Base-by-base conservation (phyloP, 2,329 filamentous ascomycete genomes). In the Didymella arachidicola region DNA sequence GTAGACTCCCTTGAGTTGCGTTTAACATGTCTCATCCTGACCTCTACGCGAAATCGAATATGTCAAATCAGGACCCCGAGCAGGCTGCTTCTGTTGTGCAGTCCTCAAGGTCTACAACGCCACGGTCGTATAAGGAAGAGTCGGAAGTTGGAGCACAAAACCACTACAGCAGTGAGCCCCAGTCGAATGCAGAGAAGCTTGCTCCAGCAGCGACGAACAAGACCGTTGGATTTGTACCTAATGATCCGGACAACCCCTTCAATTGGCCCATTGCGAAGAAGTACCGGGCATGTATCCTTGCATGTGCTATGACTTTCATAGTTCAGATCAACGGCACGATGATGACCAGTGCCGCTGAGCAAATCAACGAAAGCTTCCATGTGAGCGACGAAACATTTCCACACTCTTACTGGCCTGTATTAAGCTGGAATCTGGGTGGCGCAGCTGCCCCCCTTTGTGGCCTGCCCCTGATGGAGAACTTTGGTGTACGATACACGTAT, bases 401-500 rank as follows among this genome's bases (percentile, higher is more conserved):
- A 12, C 67, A 79, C 53, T 75, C 74, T 10, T 80, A 77, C 57
- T 81, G 77, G 74, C 70, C 75, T 2, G 74, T 78, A 0, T 70
- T 79, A 6, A 76, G 73, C 6, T 81, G 78, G 80, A 78, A 75
- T 18, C 50, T 80, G 1, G 79, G 79, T 1, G 80, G 74, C 8
- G 80, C 78, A 3, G 60, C 79, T 0, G 77, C 76, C 11, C 77
- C 79, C 7, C 59, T 82, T 5, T 45, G 79, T 3, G 72, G 78
- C 1, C 57, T 82, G 2, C 80, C 79, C 1, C 52, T 80, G 22
- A 80, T 80, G 71, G 80, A 82, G 61, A 74, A 76, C 4, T 79
- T 78, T 26, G 80, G 80, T 5, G 76, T 80, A 2, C 74, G 79
- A 66, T 77, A 77, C 4, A 79, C 79, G 4, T 81, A 81, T 39